A percentile compares a stretch with the other conserved stretches of the same genome.
phyloP scores from a whole-genome alignment of 1,284 basidiomycete genomes.

The Malassezia japonica region DNA sequence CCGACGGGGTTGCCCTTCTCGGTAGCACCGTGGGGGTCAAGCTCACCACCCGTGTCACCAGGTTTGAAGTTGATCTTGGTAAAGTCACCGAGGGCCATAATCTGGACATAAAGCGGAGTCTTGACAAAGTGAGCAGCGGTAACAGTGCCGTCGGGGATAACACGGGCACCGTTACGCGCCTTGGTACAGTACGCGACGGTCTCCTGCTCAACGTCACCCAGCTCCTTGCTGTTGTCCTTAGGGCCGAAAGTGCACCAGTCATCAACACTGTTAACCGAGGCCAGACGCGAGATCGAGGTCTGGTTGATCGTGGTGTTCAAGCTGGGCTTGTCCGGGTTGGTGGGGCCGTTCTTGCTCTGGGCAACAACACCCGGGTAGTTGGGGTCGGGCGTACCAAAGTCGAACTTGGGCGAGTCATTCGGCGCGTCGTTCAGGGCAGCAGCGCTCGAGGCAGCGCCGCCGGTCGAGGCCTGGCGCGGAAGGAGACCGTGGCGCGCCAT shows the following conservation, averaged over 20 bases:
- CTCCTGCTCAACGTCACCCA: constrained; percentile 60
- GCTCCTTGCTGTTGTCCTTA: constrained; percentile 51
- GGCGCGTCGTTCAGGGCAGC: neutral
- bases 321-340: constrained; percentile 35
- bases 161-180: constrained; percentile 46
- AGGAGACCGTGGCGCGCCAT: neutral
- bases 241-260: constrained; percentile 49
- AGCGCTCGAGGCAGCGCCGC: neutral
- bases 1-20: constrained; percentile 53
- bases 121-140: constrained; percentile 46
- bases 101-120: constrained; percentile 50
- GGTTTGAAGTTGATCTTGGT: constrained; percentile 39
- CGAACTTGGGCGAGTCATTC: constrained; percentile 25
- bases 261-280: constrained; percentile 41
- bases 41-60: constrained; percentile 42
- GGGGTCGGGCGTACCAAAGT: constrained; percentile 30
- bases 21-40: constrained; percentile 47
- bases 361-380: constrained; percentile 34
- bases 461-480: constrained; percentile 4
- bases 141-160: constrained; percentile 47
- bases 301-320: constrained; percentile 45
- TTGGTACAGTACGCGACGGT: constrained; percentile 66
- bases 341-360: constrained; percentile 27
- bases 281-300: constrained; percentile 37
- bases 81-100: constrained; percentile 50